Conservation (phyloP, 2,329 filamentous ascomycete genomes). For the Metarhizium brunneum region DNA sequence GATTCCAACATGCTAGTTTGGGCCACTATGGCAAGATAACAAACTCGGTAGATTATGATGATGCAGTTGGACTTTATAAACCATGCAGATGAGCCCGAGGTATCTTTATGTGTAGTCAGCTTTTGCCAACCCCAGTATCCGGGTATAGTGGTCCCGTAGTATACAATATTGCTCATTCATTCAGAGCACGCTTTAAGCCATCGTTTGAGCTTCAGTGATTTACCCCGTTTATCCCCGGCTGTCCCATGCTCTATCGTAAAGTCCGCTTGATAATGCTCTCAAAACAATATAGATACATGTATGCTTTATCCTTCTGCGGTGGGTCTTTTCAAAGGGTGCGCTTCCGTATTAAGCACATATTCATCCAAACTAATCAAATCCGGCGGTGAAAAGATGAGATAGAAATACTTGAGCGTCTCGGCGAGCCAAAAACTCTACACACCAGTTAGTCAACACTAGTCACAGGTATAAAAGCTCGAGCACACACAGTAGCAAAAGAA, state of each 20-base stretch:
- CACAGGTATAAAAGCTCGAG: background rate
- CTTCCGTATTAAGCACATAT: conserved; percentile 50
- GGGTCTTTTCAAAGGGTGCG: conserved; percentile 12
- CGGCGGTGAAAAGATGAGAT: conserved; percentile 57
- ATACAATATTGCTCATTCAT: background rate
- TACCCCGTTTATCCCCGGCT: background rate
- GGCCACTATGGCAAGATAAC: background rate
- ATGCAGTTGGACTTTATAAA: background rate
- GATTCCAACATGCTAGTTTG: background rate
- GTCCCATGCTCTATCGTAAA: background rate
- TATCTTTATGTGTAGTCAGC: background rate
- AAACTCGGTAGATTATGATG: background rate
- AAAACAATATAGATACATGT: background rate
- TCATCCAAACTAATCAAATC: conserved; percentile 56
- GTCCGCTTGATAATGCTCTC: background rate
- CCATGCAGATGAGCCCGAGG: background rate
- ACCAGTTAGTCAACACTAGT: background rate
- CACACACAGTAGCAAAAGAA: background rate
- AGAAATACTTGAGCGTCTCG: conserved; percentile 72
- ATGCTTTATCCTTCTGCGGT: background rate
- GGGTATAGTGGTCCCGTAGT: background rate
- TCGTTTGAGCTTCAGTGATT: too few relatives aligned
- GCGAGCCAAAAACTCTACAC: conserved; percentile 60
- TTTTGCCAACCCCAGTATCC: background rate
- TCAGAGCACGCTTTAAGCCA: background rate